A percentile compares a stretch with the other conserved stretches of the same genome.
phyloP scores from a whole-genome alignment of 2,329 filamentous ascomycete species.

The Cryphonectria naterciae region DNA sequence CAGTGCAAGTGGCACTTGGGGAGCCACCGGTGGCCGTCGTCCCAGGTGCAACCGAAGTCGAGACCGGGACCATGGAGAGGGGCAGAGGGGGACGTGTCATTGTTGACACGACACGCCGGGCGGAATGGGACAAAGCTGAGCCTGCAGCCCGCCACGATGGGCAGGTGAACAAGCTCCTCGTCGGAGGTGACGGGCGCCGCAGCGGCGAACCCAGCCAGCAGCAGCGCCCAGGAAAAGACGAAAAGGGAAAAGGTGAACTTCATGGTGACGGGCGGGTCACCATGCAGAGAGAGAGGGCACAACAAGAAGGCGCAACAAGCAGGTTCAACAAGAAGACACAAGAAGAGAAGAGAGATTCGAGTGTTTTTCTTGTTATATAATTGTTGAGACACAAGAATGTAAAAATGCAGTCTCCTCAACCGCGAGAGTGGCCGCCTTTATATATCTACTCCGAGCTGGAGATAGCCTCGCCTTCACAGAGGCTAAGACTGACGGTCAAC shows the following conservation, averaged over 20 bases:
- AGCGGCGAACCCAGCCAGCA: background rate
- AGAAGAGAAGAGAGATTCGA: background rate
- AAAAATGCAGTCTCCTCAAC: background rate
- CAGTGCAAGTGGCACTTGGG: background rate
- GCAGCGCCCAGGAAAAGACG: background rate
- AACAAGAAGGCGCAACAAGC: background rate
- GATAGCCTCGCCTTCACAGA: background rate
- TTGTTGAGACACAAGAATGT: background rate
- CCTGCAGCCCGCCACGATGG: background rate
- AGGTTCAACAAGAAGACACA: background rate
- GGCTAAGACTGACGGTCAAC: background rate
- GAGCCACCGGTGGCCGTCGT: background rate
- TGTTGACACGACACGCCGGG: background rate
- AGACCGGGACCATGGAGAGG: background rate
- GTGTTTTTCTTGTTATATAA: background rate
- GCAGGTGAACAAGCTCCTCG: background rate
- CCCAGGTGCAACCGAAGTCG: slow-evolving; percentile 2
- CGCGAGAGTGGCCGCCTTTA: background rate
- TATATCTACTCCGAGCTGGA: background rate
- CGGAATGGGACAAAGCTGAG: background rate
- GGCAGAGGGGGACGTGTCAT: background rate
- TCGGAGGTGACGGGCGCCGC: background rate
- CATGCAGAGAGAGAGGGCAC: background rate
- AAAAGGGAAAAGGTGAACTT: background rate
- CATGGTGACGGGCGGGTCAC: background rate